Evolutionary conservation across 2,329 filamentous ascomycete species (phyloP), one percentile per base, ranked within the genome.

Genomic region (Colletotrichum tropicale): DNA sequence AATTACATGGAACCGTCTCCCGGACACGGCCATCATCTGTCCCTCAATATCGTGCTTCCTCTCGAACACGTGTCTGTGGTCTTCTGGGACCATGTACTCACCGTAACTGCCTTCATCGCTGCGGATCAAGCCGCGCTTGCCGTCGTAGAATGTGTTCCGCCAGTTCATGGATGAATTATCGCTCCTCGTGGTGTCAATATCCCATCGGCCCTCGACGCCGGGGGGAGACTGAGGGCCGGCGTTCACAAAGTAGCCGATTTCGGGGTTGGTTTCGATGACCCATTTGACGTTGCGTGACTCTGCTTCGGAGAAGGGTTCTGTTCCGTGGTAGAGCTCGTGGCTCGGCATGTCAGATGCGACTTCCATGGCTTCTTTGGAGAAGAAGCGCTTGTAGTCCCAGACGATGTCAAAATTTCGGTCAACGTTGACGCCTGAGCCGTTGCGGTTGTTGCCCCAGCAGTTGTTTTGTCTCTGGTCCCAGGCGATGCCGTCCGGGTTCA

Each of bases 401-500:
- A 90, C 80, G 81, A 90, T 89, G 80, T 91, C 88, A 78, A 90
- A 91, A 82, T 91, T 91, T 66, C 89, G 86, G 81, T 91, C 91
- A 66, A 91, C 81, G 77, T 91, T 89, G 30, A 91, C 84, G 28
- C 89, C 89, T 21, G 87, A 66, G 12, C 82, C 81, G 80, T 89
- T 90, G 62, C 89, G 87, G 81, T 91, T 91, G 83, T 90, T 90
- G 76, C 89, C 86, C 89, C 89, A 91, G 83, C 89, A 90, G 52
- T 80, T 82, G 78, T 87, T 84, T 28, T 83, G 86, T n/a, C 82
- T 80, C 79, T 91, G 88, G 77, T 91, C 89, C 77, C 87, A 86
- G 28, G 85, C 84, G 8, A 89, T 85, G 34, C 89, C 89, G 77
- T 91, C 89, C 0, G 89, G 88, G 81, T 91, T 91, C 76, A 85